Conservation (phyloP, 768 basidiomycete species). For the Lentinula aciculospora region DNA sequence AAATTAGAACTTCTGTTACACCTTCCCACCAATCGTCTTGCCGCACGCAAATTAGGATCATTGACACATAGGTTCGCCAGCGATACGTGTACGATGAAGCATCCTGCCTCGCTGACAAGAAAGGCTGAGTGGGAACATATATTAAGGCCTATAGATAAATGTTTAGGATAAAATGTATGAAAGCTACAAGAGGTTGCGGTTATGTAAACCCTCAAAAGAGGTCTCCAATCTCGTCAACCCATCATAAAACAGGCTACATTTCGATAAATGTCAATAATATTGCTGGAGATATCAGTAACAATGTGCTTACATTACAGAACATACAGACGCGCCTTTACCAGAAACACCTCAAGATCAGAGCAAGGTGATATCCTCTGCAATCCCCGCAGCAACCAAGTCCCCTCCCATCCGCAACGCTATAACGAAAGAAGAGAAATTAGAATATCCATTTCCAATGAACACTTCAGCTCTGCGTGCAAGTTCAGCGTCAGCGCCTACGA, state of each 20-base stretch:
- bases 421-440: constrained; percentile 39
- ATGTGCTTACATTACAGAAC: background rate
- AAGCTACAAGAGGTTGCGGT: too few species aligned
- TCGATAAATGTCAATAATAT: background rate
- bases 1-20: background rate
- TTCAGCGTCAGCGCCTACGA: constrained; percentile 35
- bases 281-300: background rate
- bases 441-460: constrained; percentile 45
- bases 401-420: constrained; percentile 35
- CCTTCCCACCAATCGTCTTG: too few species aligned
- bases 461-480: constrained; percentile 35
- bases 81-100: too few species aligned
- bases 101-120: too few species aligned
- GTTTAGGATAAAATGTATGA: background rate
- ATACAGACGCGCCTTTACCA: background rate
- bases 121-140: too few species aligned
- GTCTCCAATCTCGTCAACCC: too few species aligned
- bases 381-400: background rate
- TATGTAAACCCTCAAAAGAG: too few species aligned
- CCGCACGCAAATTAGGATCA: too few species aligned
- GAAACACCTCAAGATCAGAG: background rate
- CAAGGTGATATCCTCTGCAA: background rate
- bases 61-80: too few species aligned
- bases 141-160: background rate
- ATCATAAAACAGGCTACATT: too few species aligned